Percentiles rank a stretch among this genome's conserved stretches.
These are phyloP conservation scores for Colletotrichum tabaci DNA, from an alignment of 2,329 filamentous ascomycete species.

Conservation along the genomic window DNA sequence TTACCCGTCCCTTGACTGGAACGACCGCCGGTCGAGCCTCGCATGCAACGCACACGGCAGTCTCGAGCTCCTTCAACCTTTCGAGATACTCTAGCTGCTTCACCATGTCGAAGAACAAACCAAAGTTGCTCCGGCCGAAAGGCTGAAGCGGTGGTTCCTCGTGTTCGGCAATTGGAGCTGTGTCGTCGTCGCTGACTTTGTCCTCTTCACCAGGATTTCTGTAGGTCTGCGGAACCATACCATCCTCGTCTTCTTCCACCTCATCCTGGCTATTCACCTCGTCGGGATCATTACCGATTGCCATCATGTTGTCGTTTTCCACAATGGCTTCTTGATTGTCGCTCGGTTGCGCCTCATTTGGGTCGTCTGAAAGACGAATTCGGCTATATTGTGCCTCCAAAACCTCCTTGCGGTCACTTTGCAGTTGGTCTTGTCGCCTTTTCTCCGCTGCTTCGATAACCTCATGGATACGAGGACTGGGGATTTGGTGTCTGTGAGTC, in stretches of 20 bases:
- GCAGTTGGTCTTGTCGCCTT: neutral
- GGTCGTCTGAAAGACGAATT: too few relatives aligned
- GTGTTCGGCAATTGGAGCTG: neutral
- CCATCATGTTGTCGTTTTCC: neutral
- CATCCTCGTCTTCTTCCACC: slow-evolving; percentile 12
- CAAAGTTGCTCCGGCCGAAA: slow-evolving; percentile 41
- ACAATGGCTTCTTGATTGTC: neutral
- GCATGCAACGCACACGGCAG: neutral
- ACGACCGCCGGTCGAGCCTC: neutral
- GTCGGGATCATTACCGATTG: neutral
- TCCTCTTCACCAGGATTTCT: rapidly evolving
- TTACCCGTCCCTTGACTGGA: neutral
- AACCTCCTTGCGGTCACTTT: neutral
- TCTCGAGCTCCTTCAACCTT: slow-evolving; percentile 34
- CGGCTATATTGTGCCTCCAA: neutral
- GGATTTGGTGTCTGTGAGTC: neutral
- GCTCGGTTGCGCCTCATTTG: neutral
- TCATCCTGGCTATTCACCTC: slow-evolving; percentile 15
- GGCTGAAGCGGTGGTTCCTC: neutral
- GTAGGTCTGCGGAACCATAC: slow-evolving; percentile 6
- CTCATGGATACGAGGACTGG: neutral
- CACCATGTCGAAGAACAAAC: slow-evolving; percentile 43
- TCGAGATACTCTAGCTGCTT: slow-evolving; percentile 35
- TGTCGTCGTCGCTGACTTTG: neutral
- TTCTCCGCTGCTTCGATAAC: neutral